Percentiles rank a stretch among this genome's conserved stretches.
Evolutionary conservation across 306 rosid species (phyloP).

Genomic region (Chamaecrista fasciculata): DNA sequence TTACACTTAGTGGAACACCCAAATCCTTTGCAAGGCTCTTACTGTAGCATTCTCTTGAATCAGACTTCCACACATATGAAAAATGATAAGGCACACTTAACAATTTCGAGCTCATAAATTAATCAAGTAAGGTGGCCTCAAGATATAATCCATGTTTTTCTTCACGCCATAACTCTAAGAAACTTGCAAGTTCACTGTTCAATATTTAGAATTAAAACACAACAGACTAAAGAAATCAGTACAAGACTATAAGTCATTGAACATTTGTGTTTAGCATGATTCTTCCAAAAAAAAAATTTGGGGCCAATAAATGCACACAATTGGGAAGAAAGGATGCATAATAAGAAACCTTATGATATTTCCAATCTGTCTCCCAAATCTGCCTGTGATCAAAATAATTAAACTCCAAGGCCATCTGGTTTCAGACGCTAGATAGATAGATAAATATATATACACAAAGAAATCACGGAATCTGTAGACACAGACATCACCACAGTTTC

Average conservation of each 20-base stretch:
- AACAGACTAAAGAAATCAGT: background rate
- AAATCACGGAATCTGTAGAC: conserved; percentile 35
- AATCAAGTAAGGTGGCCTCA: background rate
- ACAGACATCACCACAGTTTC: conserved; percentile 37
- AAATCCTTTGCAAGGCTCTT: background rate
- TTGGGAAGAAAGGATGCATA: background rate
- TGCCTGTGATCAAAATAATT: conserved; percentile 34
- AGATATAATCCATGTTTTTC: background rate
- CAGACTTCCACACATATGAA: background rate
- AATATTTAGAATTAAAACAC: background rate
- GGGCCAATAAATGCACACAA: conserved; percentile 6
- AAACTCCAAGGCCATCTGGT: conserved; percentile 51
- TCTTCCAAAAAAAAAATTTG: background rate
- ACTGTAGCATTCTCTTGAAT: background rate
- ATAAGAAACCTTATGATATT: conserved; percentile 4
- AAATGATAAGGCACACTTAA: background rate
- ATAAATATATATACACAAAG: conserved; percentile 39
- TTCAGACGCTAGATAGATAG: conserved; percentile 50
- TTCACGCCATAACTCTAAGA: too few relatives aligned
- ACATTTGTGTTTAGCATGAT: background rate
- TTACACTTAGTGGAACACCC: too few relatives aligned
- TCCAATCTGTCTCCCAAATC: conserved; percentile 12
- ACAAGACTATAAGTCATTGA: background rate
- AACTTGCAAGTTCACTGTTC: background rate
- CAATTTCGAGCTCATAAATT: background rate